Conservation (phyloP, 495 filamentous ascomycete species). For the Tetracladium marchalianum region DNA sequence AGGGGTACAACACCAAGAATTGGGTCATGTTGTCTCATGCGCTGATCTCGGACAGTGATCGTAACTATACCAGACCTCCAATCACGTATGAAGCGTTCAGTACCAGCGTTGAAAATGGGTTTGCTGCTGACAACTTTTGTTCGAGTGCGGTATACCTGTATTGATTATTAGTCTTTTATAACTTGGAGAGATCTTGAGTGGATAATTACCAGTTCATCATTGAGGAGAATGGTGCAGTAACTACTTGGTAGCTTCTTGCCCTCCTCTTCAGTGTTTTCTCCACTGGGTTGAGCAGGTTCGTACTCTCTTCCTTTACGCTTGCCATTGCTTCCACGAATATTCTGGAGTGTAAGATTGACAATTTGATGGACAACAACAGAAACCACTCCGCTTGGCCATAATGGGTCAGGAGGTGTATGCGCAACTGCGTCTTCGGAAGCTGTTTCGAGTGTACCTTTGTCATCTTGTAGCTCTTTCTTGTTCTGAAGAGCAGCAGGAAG, state of each 20-base stretch:
- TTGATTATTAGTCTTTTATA: conserved; percentile 3
- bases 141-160: conserved; percentile 68
- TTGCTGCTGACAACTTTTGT: conserved; percentile 85
- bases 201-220: conserved; percentile 61
- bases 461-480: conserved; percentile 73
- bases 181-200: conserved; percentile 16
- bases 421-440: conserved; percentile 72
- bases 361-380: conserved; percentile 86
- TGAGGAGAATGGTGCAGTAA: conserved; percentile 85
- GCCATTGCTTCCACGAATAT: conserved; percentile 62
- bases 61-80: conserved; percentile 84
- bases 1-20: conserved; percentile 85
- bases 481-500: conserved; percentile 64
- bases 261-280: conserved; percentile 74
- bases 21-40: conserved; percentile 87
- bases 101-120: conserved; percentile 94
- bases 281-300: conserved; percentile 80
- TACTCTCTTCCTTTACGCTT: conserved; percentile 73
- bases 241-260: conserved; percentile 69
- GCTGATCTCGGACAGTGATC: conserved; percentile 74
- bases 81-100: conserved; percentile 88
- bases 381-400: conserved; percentile 85
- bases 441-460: conserved; percentile 70
- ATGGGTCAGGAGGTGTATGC: conserved; percentile 84
- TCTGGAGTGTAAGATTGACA: conserved; percentile 80